These are phyloP conservation scores for Colletotrichum lini DNA, from an alignment of 2,329 filamentous ascomycete species.

Conservation along the genomic window DNA sequence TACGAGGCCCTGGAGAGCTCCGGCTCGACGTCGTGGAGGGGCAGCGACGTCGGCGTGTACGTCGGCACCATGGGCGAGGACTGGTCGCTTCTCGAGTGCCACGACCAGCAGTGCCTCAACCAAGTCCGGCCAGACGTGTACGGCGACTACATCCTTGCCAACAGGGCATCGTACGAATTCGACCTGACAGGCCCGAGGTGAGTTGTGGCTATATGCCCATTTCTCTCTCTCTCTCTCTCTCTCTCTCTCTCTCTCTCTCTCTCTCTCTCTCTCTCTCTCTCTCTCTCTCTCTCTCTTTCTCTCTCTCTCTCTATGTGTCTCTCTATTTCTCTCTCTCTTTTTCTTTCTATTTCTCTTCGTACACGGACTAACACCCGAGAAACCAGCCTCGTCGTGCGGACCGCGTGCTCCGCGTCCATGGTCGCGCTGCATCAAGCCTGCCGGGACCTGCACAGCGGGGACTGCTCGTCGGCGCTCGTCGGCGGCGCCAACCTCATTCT, in stretches of 20 bases:
- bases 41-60: slow-evolving; percentile 48
- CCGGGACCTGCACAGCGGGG: slow-evolving; percentile 47
- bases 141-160: slow-evolving; percentile 49
- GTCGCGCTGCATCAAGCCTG: slow-evolving; percentile 55
- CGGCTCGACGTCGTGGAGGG: slow-evolving; percentile 47
- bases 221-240: too few relatives aligned
- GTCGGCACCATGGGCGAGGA: slow-evolving; percentile 51
- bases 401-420: slow-evolving; percentile 57
- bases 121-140: slow-evolving; percentile 45
- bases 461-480: slow-evolving; percentile 52
- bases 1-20: slow-evolving; percentile 42
- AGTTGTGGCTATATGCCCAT: background rate
- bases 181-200: slow-evolving; percentile 52
- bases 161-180: slow-evolving; percentile 52
- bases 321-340: too few relatives aligned
- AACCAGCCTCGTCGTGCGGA: slow-evolving; percentile 51
- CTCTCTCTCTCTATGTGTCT: too few relatives aligned
- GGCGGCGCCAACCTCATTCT: slow-evolving; percentile 55
- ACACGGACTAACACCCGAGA: background rate
- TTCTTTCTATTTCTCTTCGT: too few relatives aligned
- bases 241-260: fast-evolving
- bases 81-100: slow-evolving; percentile 44
- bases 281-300: fast-evolving
- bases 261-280: too few relatives aligned
- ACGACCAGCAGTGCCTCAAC: slow-evolving; percentile 43